Conservation (phyloP, 768 basidiomycete genomes). For the Paxillus ammoniavirescens region DNA sequence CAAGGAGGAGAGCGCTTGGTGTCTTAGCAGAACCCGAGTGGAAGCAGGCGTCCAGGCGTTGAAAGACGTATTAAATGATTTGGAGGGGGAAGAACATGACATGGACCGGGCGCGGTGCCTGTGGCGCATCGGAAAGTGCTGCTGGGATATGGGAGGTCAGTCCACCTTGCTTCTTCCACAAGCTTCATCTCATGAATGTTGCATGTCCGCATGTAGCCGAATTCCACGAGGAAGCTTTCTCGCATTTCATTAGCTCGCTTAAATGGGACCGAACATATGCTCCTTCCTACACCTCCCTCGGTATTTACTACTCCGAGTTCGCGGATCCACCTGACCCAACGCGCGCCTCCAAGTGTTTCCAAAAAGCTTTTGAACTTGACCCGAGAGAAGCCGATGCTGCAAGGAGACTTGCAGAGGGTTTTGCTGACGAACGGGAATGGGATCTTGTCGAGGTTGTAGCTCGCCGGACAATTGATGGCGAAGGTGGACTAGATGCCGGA, state of each 20-base stretch:
- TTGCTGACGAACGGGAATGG: conserved; percentile 94
- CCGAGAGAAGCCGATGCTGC: conserved; percentile 86
- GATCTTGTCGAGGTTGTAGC: conserved; percentile 95
- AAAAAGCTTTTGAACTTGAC: conserved; percentile 97
- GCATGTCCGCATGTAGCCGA: conserved; percentile 35
- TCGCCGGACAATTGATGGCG: conserved; percentile 87
- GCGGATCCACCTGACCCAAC: conserved; percentile 72
- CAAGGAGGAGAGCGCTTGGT: conserved; percentile 86
- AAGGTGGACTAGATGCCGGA: conserved; percentile 73
- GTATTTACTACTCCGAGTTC: conserved; percentile 80
- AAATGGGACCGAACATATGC: conserved; percentile 76
- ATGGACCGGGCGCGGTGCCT: conserved; percentile 73
- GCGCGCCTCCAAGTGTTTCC: conserved; percentile 92
- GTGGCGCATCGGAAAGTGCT: conserved; percentile 81
- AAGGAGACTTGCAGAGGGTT: conserved; percentile 77
- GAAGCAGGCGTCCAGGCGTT: conserved; percentile 49
- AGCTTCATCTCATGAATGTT: background rate
- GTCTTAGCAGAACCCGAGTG: conserved; percentile 50
- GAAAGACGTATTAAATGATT: conserved; percentile 42
- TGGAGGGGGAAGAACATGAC: conserved; percentile 46
- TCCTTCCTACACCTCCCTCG: conserved; percentile 91
- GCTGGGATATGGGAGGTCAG: conserved; percentile 73
- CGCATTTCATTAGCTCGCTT: conserved; percentile 75
- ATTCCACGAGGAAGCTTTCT: conserved; percentile 65
- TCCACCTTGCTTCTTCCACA: background rate